Conservation (phyloP, 371 early-diverging fungal genomes). For the Mucor irregularis region DNA sequence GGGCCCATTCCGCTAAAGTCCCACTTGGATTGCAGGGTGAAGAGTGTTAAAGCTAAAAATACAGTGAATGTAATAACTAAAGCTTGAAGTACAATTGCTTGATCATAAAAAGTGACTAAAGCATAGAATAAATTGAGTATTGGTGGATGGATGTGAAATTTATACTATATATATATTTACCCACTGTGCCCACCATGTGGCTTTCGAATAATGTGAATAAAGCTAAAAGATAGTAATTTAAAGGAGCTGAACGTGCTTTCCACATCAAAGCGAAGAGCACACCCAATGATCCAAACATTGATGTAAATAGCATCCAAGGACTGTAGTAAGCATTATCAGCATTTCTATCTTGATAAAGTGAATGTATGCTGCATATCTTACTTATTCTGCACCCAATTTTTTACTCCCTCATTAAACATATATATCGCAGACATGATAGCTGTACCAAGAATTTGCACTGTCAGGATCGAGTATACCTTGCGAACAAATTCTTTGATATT, state of each 20-base stretch:
- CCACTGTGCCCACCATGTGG: slow-evolving; percentile 62
- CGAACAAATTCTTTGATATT: slow-evolving; percentile 62
- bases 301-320: slow-evolving; percentile 38
- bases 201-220: slow-evolving; percentile 71
- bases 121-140: no score
- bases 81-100: slow-evolving; percentile 67
- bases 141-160: background rate
- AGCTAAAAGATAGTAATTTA: slow-evolving; percentile 62
- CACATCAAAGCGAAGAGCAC: slow-evolving; percentile 57
- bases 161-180: slow-evolving; percentile 12
- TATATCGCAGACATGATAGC: slow-evolving; percentile 54
- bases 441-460: slow-evolving; percentile 63
- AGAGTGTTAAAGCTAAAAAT: slow-evolving; percentile 70
- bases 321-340: slow-evolving; percentile 11
- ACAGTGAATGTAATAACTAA: slow-evolving; percentile 70
- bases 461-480: slow-evolving; percentile 78
- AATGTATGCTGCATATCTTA: slow-evolving; percentile 29
- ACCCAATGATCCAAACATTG: slow-evolving; percentile 48
- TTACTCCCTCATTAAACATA: slow-evolving; percentile 51
- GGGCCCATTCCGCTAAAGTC: slow-evolving; percentile 72
- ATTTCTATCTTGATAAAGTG: background rate
- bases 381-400: slow-evolving; percentile 56
- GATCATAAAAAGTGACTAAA: slow-evolving; percentile 57
- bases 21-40: slow-evolving; percentile 71
- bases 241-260: slow-evolving; percentile 66